A percentile compares a stretch with the other conserved stretches of the same genome.
Conservation (phyloP, 78 protist species). For the Dictyostelium firmibasis region DNA sequence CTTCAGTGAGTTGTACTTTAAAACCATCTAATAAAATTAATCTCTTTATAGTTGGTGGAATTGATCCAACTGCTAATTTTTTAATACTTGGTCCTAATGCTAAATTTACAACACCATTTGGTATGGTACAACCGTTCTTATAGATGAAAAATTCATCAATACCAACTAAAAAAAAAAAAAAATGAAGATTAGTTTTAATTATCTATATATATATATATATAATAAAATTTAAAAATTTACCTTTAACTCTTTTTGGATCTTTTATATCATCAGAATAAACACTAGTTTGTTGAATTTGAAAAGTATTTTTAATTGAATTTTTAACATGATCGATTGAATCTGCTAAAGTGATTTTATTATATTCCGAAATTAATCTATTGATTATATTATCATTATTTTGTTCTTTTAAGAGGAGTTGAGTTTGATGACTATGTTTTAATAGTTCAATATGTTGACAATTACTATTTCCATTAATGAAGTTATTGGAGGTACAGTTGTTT, state of each 20-base stretch:
- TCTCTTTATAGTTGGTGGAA: not conserved
- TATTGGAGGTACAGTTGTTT: not conserved
- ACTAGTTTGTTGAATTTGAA: not conserved
- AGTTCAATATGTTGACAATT: not conserved
- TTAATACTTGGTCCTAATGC: not conserved
- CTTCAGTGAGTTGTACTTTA: not conserved
- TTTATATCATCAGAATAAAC: not conserved
- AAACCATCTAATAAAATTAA: not conserved
- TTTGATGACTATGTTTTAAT: not conserved
- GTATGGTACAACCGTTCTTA: not conserved
- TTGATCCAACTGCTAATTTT: not conserved
- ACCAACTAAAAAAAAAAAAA: not conserved
- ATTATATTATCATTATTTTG: not conserved
- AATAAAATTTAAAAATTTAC: not conserved
- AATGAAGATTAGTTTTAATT: not conserved
- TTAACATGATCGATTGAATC: not conserved
- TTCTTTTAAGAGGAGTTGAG: not conserved
- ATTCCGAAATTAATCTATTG: not conserved
- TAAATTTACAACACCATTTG: not conserved
- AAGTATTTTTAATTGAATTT: not conserved
- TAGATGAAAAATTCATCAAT: not conserved
- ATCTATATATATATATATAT: not conserved
- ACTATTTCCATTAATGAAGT: not conserved
- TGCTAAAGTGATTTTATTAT: not conserved
- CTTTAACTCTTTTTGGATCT: not conserved